A percentile compares a stretch with the other conserved stretches of the same genome.
phyloP scores from a whole-genome alignment of 768 basidiomycete genomes.

The Strobilomyces confusus region DNA sequence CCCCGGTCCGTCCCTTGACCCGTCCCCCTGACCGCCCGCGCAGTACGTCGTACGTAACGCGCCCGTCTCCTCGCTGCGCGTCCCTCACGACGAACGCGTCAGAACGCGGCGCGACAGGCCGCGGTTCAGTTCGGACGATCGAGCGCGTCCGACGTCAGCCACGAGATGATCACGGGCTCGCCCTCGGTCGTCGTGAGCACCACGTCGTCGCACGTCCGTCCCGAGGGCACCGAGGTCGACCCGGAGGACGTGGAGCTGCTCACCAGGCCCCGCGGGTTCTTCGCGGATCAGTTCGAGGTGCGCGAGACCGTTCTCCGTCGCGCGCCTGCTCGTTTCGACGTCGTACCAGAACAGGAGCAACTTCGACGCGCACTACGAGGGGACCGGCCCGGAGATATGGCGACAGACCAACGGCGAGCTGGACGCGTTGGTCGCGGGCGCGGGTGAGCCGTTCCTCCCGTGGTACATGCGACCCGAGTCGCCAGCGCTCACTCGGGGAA shows the following conservation, averaged over 20 bases:
- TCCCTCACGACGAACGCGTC: neutral
- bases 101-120: constrained; percentile 86
- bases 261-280: constrained; percentile 72
- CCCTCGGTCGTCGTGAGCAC: constrained; percentile 52
- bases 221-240: constrained; percentile 27
- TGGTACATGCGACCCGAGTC: neutral
- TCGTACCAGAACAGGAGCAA: constrained; percentile 77
- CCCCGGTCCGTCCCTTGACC: neutral
- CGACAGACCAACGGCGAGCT: constrained; percentile 80
- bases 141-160: constrained; percentile 25
- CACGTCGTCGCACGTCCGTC: constrained; percentile 40
- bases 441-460: constrained; percentile 46
- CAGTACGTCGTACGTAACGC: constrained; percentile 63
- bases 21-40: neutral
- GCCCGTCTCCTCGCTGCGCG: neutral
- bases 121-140: constrained; percentile 68
- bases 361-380: constrained; percentile 80
- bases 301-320: neutral
- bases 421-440: constrained; percentile 86
- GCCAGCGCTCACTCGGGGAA: neutral
- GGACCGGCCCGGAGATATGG: constrained; percentile 96
- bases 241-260: constrained; percentile 41
- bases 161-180: constrained; percentile 41
- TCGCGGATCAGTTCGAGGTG: constrained; percentile 95
- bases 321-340: too few relatives aligned